phyloP scores from a whole-genome alignment of 2,329 filamentous ascomycete genomes.

The Cadophora luteo-olivacea region DNA sequence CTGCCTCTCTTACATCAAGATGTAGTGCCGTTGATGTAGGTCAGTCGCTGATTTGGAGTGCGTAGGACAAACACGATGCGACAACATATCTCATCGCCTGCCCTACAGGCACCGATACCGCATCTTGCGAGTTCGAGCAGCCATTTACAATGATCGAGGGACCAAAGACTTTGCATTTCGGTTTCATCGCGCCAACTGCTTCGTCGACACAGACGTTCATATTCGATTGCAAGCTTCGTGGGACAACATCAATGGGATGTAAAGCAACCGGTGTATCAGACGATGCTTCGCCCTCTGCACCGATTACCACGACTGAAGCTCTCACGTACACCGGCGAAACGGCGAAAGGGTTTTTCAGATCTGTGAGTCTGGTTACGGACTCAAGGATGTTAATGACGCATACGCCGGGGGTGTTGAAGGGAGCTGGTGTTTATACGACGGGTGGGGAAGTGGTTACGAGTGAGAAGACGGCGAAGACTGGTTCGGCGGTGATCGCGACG shows the following conservation, averaged over 20 bases:
- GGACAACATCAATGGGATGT: conserved; percentile 26
- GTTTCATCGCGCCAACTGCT: conserved; percentile 24
- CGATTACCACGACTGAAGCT: conserved; percentile 15
- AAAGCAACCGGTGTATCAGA: conserved; percentile 21
- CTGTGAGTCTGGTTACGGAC: conserved; percentile 23
- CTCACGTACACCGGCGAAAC: conserved; percentile 21
- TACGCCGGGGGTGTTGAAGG: conserved; percentile 12
- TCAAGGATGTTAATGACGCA: conserved; percentile 26
- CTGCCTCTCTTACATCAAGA: neutral
- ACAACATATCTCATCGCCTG: conserved; percentile 35
- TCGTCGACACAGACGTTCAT: conserved; percentile 19
- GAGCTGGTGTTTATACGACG: neutral
- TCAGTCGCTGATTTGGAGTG: neutral
- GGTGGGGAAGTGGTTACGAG: neutral
- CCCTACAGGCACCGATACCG: conserved; percentile 16
- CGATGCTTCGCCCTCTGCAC: conserved; percentile 3
- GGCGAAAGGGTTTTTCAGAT: conserved; percentile 27
- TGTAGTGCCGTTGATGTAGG: neutral
- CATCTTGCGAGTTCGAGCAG: conserved; percentile 30
- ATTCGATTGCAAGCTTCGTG: conserved; percentile 17
- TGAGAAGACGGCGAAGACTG: neutral
- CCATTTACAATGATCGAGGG: conserved; percentile 35
- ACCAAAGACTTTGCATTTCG: conserved; percentile 27
- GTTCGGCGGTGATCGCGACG: neutral
- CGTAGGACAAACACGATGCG: conserved; percentile 23